Evolutionary conservation across 176 grass and related monocot genomes (phyloP), one percentile per base, ranked within the genome.

Genomic region (Dactylis glomerata): DNA sequence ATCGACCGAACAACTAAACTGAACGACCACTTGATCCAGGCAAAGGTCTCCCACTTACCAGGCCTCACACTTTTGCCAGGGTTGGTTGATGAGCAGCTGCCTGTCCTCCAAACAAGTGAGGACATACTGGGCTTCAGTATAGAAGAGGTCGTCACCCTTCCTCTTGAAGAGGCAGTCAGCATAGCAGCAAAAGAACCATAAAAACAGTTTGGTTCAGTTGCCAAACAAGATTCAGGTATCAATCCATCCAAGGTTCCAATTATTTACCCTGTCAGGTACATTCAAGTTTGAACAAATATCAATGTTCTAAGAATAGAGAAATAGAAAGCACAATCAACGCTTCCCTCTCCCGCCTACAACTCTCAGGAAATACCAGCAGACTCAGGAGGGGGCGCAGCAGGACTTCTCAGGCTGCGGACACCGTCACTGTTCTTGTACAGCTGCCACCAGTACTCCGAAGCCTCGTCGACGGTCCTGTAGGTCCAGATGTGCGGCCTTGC

Each of bases 21-120:
- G 1, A 30, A 75, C 22, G 1, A 24, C 3, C 26, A 74, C 24
- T 19, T 49, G 23, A 31, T 20, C 32, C 16, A 24, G 24, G 5
- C 28, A 40, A 41, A 38, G 40, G 40, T 41, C 6, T 9, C 40
- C 1, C 78, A 82, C 87, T 16, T 57, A 92, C 91, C 88, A 78
- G 91, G 91, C 81, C 87, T 92, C 32, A 92, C 77, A 8, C 90
- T 88, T 87, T 92, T 87, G 0, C 91, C 94, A 2, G 94, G 91
- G 0, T 97, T 94, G 19, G 89, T 97, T 97, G 79, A 97, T 92
- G 4, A 94, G 86, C 41, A 94, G 63, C 79, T 92, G 94, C 75
- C 94, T 87, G 75, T 87, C 87, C 11, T 92, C 91, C 49, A 92
- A 56, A 34, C 90, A 88, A 10, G 92, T 83, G 1, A 91, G 32